Base-by-base conservation (phyloP, 2,329 filamentous ascomycete species). In the Juglanconis oblonga region DNA sequence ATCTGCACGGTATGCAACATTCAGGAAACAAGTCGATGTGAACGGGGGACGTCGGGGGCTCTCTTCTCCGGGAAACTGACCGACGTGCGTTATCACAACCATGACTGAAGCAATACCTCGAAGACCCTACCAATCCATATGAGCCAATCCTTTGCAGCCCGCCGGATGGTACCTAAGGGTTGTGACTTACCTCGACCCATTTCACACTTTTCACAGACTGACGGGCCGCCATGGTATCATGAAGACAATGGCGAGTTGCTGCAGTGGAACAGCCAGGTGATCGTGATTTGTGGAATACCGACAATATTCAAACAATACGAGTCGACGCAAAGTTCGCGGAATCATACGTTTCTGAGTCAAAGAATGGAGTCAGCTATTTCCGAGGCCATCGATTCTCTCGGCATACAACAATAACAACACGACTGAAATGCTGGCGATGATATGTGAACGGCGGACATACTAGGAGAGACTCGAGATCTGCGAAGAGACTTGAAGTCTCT, bases 81-180 rank as follows among this genome's bases (percentile, higher is more conserved):
- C 74, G 38, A 83, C 71, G 67, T 83, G 81, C 59, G 81, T 83
- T 61, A 79, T 69, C 51, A 83, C 76, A 52, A 83, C 81, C 61
- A 81, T 74, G 66, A 80, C 79, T 10, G 80, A 83, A 24, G 80
- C 80, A 42, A 83, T 74, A 62, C 81, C 80, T 63, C 80, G 76
- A 24, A 83, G 74, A 42, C 10, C 38, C 38, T 11, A 42, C 38
- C 4, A 14, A 11, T 14, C 13, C n/a, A 2, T 42, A 42, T 42
- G 10, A 42, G 38, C 38, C 38, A 13, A 42, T 14, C 10, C 10
- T 13, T 10, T 7, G 10, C 38, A 42, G 10, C 24, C 24, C 38
- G 10, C 38, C 10, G 1, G 38, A 9, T 13, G 5, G 4, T 4
- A 13, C n/a, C n/a, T n/a, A n/a, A n/a, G 6, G 10, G 4, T 42